Base-by-base conservation (phyloP, 2,329 filamentous ascomycete species). In the Rhytidhysteron rufulum region DNA sequence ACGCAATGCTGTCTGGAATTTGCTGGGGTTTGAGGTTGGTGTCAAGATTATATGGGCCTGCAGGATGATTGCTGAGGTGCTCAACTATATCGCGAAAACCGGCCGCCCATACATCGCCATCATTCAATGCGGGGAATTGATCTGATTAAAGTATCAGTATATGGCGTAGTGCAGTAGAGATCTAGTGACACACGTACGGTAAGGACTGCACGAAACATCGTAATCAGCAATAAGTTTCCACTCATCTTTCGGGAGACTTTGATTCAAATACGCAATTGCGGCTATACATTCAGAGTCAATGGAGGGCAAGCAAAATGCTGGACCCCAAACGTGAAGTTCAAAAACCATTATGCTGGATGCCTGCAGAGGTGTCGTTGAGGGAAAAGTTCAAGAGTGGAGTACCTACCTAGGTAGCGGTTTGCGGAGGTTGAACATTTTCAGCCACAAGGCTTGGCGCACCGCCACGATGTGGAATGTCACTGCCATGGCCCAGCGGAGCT, bases 261-360 rank as follows among this genome's bases (percentile, higher is more conserved):
- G 72, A 45, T 80, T 77, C 42, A 95, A 74, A 62, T 90, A 90
- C 39, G 86, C 81, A 50, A 95, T 81, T 31, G 85, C 76, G 20
- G 90, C 90, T 45, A 95, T 79, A 61, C 90, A 97, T 71, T 95
- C 87, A 33, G 91, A 75, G 58, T 97, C 90, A 55, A 97, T 85
- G 31, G 93, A 97, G 11, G 91, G 84, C 32, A 96, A 79, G 30
- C 82, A 83, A 64, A 95, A 95, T 30, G 87, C 90, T 40, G 88
- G 83, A 36, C 90, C 90, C 85, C 90, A 95, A 58, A 95, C 78
- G 68, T 95, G 86, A 44, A 98, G 79, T 68, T 91, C 80, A 35
- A 88, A 69, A 48, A 80, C 72, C 72, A 77, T 78, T 27, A 7
- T 27, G n/a, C n/a, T n/a, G n/a, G n/a, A n/a, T n/a, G n/a, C n/a